Evolutionary conservation across 2,329 filamentous ascomycete genomes (phyloP), one percentile per base, ranked within the genome.

Genomic region (Lachnellula hyalina): DNA sequence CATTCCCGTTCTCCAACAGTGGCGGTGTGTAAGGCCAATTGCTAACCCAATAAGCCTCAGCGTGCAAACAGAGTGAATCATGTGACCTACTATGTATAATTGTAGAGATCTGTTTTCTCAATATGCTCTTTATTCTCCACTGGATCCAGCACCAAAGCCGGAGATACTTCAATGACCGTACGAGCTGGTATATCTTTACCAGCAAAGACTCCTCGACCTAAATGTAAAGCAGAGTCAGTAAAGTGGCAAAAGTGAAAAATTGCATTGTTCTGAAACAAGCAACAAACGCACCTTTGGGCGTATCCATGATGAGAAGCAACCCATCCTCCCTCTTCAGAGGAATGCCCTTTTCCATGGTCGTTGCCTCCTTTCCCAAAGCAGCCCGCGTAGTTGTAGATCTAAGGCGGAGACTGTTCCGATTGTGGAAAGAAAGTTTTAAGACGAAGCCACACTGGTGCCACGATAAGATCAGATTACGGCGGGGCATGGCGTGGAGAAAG

Each of bases 121-220:
- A 81, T 73, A 61, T 81, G 72, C 12, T 71, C 60, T 52, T 71
- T 69, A 59, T 78, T 80, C 59, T 82, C 78, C 44, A 69, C 62
- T 0, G 71, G 61, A 28, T 73, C 71, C 15, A 83, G 67, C 2
- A 81, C 66, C 5, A 83, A 65, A 5, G 81, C 78, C 4, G 79
- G 78, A 41, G 72, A 79, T 8, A 75, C 73, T 59, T 82, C 80
- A 55, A 82, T 67, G 5, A 78, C 65, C 0, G 76, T 79, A 12
- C 73, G 70, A 2, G 73, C 71, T 15, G 75, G 70, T 49, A 82
- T 80, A 36, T 68, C 63, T 53, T 61, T 62, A 23, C 70, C 68
- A 8, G 79, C 75, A 66, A 81, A 80, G 40, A 82, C 72, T 32
- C 78, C 80, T 55, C 80, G 72, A 51, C 80, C 79, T 82, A 54